These are phyloP conservation scores for Fusarium brevicatenulatum DNA, from an alignment of 2,329 filamentous ascomycete genomes.

Conservation along the genomic window DNA sequence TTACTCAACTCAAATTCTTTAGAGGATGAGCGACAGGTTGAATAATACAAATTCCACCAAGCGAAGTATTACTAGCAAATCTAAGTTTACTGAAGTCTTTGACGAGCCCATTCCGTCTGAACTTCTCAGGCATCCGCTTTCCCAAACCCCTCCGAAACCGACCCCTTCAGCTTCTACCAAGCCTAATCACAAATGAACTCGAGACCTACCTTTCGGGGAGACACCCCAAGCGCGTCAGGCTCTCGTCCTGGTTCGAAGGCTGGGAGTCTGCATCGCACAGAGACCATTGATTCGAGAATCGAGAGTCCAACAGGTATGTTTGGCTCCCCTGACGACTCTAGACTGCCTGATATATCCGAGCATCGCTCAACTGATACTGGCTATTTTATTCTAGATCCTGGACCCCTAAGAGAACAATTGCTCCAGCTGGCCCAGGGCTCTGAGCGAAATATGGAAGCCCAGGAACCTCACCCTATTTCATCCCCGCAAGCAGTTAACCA, in stretches of 20 bases:
- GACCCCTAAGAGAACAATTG: background rate
- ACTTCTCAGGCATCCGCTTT: background rate
- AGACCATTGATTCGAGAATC: background rate
- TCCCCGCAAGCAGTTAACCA: background rate
- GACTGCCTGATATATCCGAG: background rate
- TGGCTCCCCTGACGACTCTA: background rate
- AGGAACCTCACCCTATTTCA: background rate
- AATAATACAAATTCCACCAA: too few relatives aligned
- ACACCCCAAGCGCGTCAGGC: background rate
- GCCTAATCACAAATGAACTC: background rate
- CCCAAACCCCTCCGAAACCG: background rate
- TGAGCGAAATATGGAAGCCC: background rate
- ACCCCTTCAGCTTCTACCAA: background rate
- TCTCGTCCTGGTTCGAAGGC: background rate
- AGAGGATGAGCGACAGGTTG: background rate
- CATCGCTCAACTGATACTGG: constrained; percentile 1
- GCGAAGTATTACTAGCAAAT: background rate
- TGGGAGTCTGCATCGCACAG: background rate
- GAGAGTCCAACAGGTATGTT: background rate
- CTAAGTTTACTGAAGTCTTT: constrained; percentile 3
- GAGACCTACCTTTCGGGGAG: background rate
- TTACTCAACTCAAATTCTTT: background rate
- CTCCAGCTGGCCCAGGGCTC: background rate
- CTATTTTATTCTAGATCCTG: background rate
- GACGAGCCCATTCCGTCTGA: background rate